Conservation (phyloP, 768 basidiomycete genomes). For the Panellus pusillus region DNA sequence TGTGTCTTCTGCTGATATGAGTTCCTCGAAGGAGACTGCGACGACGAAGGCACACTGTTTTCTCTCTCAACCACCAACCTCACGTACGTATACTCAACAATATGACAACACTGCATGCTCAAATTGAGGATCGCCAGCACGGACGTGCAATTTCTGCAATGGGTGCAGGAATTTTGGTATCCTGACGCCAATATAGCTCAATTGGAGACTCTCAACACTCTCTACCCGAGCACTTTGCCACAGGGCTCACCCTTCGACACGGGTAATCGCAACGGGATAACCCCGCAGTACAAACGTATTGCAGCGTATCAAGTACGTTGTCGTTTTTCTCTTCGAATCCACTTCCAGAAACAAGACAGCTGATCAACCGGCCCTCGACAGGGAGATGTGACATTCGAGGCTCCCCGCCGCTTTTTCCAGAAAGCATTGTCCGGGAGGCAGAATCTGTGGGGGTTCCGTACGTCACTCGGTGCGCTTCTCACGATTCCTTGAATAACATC, state of each 20-base stretch:
- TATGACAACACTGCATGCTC: conserved; percentile 3
- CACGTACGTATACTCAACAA: conserved; percentile 35
- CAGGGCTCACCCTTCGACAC: conserved; percentile 52
- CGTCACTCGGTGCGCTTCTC: conserved; percentile 1
- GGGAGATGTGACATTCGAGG: conserved; percentile 49
- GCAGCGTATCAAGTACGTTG: conserved; percentile 37
- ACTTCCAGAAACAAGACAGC: no score
- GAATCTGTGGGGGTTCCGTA: conserved; percentile 36
- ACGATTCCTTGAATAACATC: not conserved
- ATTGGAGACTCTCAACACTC: conserved; percentile 22
- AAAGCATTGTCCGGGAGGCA: conserved; percentile 38
- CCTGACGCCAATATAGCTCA: conserved; percentile 20
- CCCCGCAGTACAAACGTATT: conserved; percentile 50
- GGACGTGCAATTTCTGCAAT: conserved; percentile 9
- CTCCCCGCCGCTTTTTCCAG: conserved; percentile 49
- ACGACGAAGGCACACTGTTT: conserved; percentile 62
- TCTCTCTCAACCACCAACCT: conserved; percentile 46
- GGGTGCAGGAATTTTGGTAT: conserved; percentile 21
- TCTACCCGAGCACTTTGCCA: conserved; percentile 38
- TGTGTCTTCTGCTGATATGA: not conserved
- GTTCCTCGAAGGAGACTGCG: conserved; percentile 40
- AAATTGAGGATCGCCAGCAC: conserved; percentile 8
- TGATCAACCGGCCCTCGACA: not conserved
- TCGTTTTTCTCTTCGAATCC: not conserved
- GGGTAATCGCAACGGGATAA: conserved; percentile 36